These are phyloP conservation scores for Kwoniella sp. DNA, from an alignment of 768 basidiomycete genomes.

Conservation along the genomic window DNA sequence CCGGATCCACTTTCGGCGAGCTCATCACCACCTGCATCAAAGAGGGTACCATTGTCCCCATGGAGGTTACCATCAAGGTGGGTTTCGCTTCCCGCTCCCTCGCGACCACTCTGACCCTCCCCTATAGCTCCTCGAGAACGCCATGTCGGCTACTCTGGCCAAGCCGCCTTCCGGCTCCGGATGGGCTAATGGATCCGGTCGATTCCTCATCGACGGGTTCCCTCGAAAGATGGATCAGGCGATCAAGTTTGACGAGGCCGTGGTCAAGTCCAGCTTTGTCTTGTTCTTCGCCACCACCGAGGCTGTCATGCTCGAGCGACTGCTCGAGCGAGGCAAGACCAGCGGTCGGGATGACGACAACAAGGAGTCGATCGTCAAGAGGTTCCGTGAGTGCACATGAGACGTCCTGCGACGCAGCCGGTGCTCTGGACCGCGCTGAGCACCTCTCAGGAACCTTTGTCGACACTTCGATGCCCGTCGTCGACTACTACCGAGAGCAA, in stretches of 20 bases:
- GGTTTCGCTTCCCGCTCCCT: slow-evolving; percentile 1
- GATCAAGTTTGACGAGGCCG: slow-evolving; percentile 77
- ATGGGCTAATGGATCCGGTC: slow-evolving; percentile 68
- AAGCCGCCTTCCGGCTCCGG: slow-evolving; percentile 49
- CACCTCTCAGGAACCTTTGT: slow-evolving; percentile 64
- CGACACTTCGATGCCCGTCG: slow-evolving; percentile 86
- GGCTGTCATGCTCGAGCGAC: slow-evolving; percentile 75
- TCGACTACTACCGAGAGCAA: slow-evolving; percentile 66
- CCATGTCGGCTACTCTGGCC: slow-evolving; percentile 67
- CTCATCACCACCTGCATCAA: slow-evolving; percentile 82
- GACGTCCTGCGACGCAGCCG: not conserved
- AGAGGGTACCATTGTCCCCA: slow-evolving; percentile 90
- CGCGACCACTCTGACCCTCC: not conserved
- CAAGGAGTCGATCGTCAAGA: slow-evolving; percentile 85
- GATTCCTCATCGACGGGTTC: slow-evolving; percentile 95
- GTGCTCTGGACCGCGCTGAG: not conserved
- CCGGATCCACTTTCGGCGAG: slow-evolving; percentile 73
- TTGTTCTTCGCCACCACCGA: slow-evolving; percentile 85
- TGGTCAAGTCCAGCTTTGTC: slow-evolving; percentile 72
- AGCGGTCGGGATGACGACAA: slow-evolving; percentile 96
- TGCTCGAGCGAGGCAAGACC: slow-evolving; percentile 86
- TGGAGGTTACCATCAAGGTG: slow-evolving; percentile 83
- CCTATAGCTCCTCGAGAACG: slow-evolving; percentile 74
- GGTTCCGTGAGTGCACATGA: slow-evolving; percentile 66
- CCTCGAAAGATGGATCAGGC: slow-evolving; percentile 99